Evolutionary conservation across 441 rosid species (phyloP).

Genomic region (Adansonia grandidieri): DNA sequence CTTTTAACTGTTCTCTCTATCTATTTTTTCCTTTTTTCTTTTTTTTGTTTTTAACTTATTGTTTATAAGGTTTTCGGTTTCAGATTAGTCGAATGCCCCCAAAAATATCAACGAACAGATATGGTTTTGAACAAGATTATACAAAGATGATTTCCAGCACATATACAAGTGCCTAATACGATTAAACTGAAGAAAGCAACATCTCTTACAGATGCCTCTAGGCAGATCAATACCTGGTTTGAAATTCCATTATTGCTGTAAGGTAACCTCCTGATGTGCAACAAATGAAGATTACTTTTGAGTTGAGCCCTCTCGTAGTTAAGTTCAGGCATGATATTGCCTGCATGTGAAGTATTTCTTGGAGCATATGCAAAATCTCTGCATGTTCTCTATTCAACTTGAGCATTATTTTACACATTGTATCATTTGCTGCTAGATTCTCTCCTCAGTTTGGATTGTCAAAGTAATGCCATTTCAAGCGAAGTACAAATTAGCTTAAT

Average conservation of each 20-base stretch:
- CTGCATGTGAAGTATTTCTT: background rate
- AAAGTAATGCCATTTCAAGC: constrained; percentile 2
- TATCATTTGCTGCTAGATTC: background rate
- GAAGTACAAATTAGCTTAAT: background rate
- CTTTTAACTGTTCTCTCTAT: background rate
- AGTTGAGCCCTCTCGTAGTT: background rate
- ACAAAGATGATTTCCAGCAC: background rate
- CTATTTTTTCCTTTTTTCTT: too few relatives aligned
- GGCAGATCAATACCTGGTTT: background rate
- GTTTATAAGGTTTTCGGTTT: background rate
- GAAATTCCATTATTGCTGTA: background rate
- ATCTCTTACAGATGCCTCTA: background rate
- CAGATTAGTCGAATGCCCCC: background rate
- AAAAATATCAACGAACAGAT: background rate
- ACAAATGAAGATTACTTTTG: background rate
- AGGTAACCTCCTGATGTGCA: background rate
- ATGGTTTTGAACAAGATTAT: background rate
- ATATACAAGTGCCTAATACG: background rate
- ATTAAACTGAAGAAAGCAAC: background rate
- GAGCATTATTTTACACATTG: background rate
- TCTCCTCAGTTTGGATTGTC: background rate
- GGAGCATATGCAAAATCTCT: background rate
- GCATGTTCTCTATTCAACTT: background rate
- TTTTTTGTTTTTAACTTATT: background rate
- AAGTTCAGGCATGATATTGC: background rate